Base-by-base conservation (phyloP, 1,284 basidiomycete genomes). In the Schizophyllum amplum region DNA sequence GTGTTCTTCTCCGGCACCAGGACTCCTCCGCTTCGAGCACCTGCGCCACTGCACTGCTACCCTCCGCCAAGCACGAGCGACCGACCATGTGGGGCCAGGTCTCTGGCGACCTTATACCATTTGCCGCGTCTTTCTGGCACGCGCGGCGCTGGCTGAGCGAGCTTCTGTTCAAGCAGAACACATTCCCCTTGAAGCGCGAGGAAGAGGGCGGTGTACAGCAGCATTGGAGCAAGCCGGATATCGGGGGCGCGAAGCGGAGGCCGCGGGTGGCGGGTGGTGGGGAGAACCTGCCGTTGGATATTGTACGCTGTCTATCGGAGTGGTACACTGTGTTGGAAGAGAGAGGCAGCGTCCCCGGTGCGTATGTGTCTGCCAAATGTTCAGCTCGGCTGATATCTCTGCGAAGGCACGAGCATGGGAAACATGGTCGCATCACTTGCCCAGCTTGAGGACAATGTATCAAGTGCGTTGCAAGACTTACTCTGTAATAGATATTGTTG, bases 251-350 rank as follows among this genome's bases (percentile, higher is more conserved):
- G 33, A 42, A 42, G 33, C 11, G 33, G 33, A 3, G 33, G 33
- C 33, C 33, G 33, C 11, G 33, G 33, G 33, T 42, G 4, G 33
- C 33, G 33, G 33, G 33, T 17, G 33, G 33, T 42, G 63, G 73
- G 24, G 69, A 73, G 52, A 75, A 75, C 59, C 65, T 76, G 15
- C 83, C 83, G 9, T 65, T 84, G 21, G 79, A 82, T 58, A 73
- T 85, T 52, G 51, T 84, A 55, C 66, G 78, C 15, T 75, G 74
- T 60, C 62, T 86, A 53, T 82, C 80, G 62, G 76, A 82, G 56
- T 86, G 83, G 83, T 66, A 77, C 54, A 78, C 75, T 57, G 74
- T 78, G 17, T 67, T 85, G 48, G 83, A 86, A 59, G 78, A 78
- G 60, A 71, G 83, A 53, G 75, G 73, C 4, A 78, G 75, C 20